Base-by-base conservation (phyloP, 306 rosid species). In the Cucurbita pepo region DNA sequence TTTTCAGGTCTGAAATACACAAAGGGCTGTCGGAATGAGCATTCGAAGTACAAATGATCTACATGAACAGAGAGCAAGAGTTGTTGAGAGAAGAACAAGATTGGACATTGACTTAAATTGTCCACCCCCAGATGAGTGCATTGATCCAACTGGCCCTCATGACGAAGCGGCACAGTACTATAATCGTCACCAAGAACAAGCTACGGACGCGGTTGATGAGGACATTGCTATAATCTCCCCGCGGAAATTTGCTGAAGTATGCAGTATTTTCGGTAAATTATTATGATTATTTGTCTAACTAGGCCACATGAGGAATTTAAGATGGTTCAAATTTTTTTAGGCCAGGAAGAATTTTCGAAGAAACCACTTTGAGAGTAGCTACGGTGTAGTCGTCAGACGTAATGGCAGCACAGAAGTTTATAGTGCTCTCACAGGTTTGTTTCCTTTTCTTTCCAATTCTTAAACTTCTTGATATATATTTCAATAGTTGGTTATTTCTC, bases 91-190 rank as follows among this genome's bases (percentile, higher is more conserved):
- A 55, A 55, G 75, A 55, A 55, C 52, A 19, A 14, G 21, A 6
- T 36, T 72, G 63, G 63, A 72, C 75, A 21, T 72, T 4, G 75
- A 72, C 53, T 47, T 72, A 1, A 72, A 72, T 18, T 72, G 47
- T 19, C 75, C 75, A 18, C 75, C 75, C 12, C 75, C 75, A 13
- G 75, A 72, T 19, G 75, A 72, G 52, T 72, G 52, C 75, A 56
- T 38, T 1, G 53, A 36, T 18, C 64, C 51, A 53, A 55, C 52
- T 72, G 75, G 64, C 19, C 75, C 19, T 6, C 53, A 6, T 4
- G 64, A 36, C 19, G 75, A 55, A 72, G 61, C 30, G 37, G 38
- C 52, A n/a, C 63, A 21, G 5, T 53, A 10, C 30, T n/a, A 36
- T 13, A 55, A 12, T 72, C 51, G 3, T 72, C 21, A 36, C 63